phyloP scores from a whole-genome alignment of 345 rosid genomes.

The Citrus glauca region DNA sequence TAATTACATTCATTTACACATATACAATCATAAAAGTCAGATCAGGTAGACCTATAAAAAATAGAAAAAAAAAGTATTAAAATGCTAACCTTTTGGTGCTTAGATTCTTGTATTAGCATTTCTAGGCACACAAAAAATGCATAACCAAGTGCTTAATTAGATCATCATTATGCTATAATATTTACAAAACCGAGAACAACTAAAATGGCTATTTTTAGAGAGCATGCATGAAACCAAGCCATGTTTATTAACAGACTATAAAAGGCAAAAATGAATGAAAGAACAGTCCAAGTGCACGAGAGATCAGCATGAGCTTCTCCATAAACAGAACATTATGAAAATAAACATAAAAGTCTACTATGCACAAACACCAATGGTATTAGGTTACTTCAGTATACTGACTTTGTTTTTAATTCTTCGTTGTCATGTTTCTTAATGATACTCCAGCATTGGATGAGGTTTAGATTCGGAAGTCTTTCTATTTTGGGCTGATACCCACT shows the following conservation, averaged over 20 bases:
- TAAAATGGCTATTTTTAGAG: background rate
- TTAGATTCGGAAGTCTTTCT: too few species aligned
- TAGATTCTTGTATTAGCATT: background rate
- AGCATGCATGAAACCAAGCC: background rate
- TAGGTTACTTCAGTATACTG: background rate
- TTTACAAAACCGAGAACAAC: background rate
- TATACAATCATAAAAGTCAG: background rate
- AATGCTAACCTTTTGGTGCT: too few species aligned
- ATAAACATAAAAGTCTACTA: too few species aligned
- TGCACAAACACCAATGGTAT: background rate
- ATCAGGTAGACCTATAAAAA: background rate
- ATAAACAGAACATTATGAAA: too few species aligned
- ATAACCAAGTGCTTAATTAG: too few species aligned
- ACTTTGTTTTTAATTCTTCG: background rate
- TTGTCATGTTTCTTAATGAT: background rate
- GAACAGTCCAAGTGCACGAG: background rate
- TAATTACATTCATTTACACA: background rate
- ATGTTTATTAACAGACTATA: background rate
- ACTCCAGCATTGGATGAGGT: too few species aligned
- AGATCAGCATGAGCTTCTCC: background rate
- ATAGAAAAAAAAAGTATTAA: too few species aligned
- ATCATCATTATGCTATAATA: too few species aligned
- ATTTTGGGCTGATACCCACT: too few species aligned
- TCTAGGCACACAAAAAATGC: conserved; percentile 6
- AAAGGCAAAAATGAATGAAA: background rate